Percentiles rank a stretch among this genome's conserved stretches.
Evolutionary conservation across 306 rosid species (phyloP).

Genomic region (Prunus persica): Prunus_persica_NCBIv2 NC_034009.1:19169501-19170000

Average conservation of each 20-base stretch:
- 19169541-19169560: too few species aligned
- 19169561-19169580: too few species aligned
- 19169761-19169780: neutral
- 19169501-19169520: too few species aligned
- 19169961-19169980: neutral
- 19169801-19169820: neutral
- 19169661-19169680: too few species aligned
- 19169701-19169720: neutral
- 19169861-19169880: neutral
- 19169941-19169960: too few species aligned
- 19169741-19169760: neutral
- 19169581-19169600: too few species aligned
- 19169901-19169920: constrained; percentile 44
- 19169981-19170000: neutral
- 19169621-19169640: too few species aligned
- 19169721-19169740: neutral
- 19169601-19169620: too few species aligned
- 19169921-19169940: constrained; percentile 5
- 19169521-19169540: too few species aligned
- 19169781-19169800: neutral
- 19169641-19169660: too few species aligned
- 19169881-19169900: constrained; percentile 16
- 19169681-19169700: neutral
- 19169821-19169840: neutral
- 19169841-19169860: neutral